A percentile compares a stretch with the other conserved stretches of the same genome.
These are phyloP conservation scores for Volvox africanus DNA, from an alignment of 139 green algal genomes.

Conservation along the genomic window DNA sequence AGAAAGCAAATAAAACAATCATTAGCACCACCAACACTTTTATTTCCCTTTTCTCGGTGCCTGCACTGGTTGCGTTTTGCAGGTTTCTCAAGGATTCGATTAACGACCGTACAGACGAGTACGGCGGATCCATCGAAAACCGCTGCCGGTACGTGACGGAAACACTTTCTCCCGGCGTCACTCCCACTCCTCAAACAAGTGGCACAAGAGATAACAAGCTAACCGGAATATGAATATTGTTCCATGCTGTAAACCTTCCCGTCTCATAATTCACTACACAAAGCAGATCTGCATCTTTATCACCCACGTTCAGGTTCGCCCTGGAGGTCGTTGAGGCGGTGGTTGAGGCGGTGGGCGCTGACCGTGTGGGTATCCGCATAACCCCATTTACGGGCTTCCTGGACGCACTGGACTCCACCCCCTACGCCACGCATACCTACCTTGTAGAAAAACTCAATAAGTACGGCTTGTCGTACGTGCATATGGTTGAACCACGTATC, in stretches of 20 bases:
- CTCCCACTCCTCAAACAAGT: too few species aligned
- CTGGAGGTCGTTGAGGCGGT: slow-evolving; percentile 71
- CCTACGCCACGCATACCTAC: slow-evolving; percentile 60
- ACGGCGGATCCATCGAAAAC: slow-evolving; percentile 78
- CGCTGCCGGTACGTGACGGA: slow-evolving; percentile 51
- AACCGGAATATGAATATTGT: too few species aligned
- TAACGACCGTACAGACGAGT: slow-evolving; percentile 80
- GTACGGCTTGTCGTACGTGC: slow-evolving; percentile 77
- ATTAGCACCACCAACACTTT: too few species aligned
- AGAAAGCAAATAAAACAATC: too few species aligned
- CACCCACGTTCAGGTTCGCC: slow-evolving; percentile 49
- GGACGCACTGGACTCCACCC: slow-evolving; percentile 56
- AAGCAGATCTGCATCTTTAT: too few species aligned
- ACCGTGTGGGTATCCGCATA: slow-evolving; percentile 81
- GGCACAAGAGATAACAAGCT: too few species aligned
- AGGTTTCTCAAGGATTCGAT: slow-evolving; percentile 73
- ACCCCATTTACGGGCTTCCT: slow-evolving; percentile 74
- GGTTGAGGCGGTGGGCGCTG: slow-evolving; percentile 64
- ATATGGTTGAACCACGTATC: slow-evolving; percentile 83
- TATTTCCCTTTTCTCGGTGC: too few species aligned
- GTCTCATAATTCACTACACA: too few species aligned
- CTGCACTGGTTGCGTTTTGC: too few species aligned
- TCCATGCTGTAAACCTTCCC: too few species aligned
- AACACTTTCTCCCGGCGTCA: too few species aligned
- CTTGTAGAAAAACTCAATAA: slow-evolving; percentile 80